A percentile compares a stretch with the other conserved stretches of the same genome.
phyloP scores from a whole-genome alignment of 2,329 filamentous ascomycete genomes.

The Fusarium equiseti region DNA sequence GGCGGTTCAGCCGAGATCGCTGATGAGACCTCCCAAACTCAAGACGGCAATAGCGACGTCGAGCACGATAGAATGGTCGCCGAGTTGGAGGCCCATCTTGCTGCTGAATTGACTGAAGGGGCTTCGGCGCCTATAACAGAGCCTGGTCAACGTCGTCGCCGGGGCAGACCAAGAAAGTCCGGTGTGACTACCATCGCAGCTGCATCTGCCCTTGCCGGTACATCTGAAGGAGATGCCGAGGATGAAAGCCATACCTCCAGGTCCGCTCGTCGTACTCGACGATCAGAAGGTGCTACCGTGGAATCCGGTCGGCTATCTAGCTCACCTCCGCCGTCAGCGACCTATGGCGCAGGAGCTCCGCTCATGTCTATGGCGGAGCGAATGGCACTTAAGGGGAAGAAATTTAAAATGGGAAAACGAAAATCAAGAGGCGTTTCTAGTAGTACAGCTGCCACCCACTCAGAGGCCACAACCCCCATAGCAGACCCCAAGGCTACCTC shows the following conservation, averaged over 20 bases:
- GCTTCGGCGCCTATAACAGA: conserved; percentile 3
- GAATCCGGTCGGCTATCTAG: conserved; percentile 6
- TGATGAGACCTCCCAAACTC: neutral
- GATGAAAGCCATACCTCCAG: conserved; percentile 22
- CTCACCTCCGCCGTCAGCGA: conserved; percentile 10
- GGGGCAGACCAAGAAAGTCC: conserved; percentile 47
- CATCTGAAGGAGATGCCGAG: neutral
- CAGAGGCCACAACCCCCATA: conserved; percentile 5
- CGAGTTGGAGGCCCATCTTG: conserved; percentile 37
- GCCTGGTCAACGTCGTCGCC: conserved; percentile 28
- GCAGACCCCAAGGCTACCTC: neutral
- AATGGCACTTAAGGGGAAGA: conserved; percentile 66
- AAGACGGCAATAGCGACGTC: conserved; percentile 15
- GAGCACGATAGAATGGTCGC: conserved; percentile 36
- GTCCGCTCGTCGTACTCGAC: conserved; percentile 43
- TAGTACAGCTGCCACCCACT: conserved; percentile 11
- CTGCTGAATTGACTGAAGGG: conserved; percentile 27
- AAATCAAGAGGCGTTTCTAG: conserved; percentile 38
- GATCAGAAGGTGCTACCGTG: conserved; percentile 29
- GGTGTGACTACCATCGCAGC: conserved; percentile 46
- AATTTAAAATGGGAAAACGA: conserved; percentile 62
- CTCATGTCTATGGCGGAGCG: conserved; percentile 69
- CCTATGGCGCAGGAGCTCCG: conserved; percentile 40
- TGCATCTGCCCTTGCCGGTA: conserved; percentile 13
- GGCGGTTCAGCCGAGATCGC: conserved; percentile 3